Evolutionary conservation across 345 rosid genomes (phyloP).

Genomic region (Pugionium dolabratum): DNA sequence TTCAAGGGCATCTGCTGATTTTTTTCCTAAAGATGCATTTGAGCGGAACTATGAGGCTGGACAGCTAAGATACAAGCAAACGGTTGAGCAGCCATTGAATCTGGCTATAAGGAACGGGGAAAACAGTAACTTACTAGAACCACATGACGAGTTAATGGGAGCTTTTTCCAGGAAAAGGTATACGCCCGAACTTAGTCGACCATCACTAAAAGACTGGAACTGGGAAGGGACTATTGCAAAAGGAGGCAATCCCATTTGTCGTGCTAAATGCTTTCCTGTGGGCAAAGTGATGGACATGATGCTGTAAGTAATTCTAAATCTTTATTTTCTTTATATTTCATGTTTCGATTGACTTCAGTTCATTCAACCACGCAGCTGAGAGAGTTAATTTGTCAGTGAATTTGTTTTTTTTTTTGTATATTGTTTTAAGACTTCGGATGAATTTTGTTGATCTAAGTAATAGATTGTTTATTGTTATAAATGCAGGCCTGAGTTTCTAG

Average conservation of each 20-base stretch:
- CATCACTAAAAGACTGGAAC: conserved; percentile 82
- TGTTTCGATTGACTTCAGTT: not conserved
- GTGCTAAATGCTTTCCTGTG: conserved; percentile 90
- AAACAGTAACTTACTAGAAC: conserved; percentile 50
- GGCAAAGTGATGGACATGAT: conserved; percentile 79
- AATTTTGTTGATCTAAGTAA: not conserved
- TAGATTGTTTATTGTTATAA: conserved; percentile 11
- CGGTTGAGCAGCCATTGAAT: conserved; percentile 42
- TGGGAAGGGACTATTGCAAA: conserved; percentile 98
- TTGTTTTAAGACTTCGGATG: conserved; percentile 2
- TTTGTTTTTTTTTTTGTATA: not conserved
- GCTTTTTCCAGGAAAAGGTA: conserved; percentile 54
- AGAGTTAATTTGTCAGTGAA: not conserved
- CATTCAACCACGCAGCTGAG: not conserved
- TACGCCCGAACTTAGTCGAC: conserved; percentile 53
- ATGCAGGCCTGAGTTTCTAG: conserved; percentile 87
- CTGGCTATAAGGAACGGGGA: conserved; percentile 47
- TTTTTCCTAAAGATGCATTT: conserved; percentile 51
- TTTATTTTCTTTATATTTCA: not conserved
- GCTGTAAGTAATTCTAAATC: conserved; percentile 54
- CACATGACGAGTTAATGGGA: conserved; percentile 55
- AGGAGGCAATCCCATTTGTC: conserved; percentile 91
- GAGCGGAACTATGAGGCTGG: conserved; percentile 49
- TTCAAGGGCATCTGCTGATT: conserved; percentile 54
- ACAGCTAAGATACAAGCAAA: conserved; percentile 52